A percentile compares a stretch with the other conserved stretches of the same genome.
phyloP scores from a whole-genome alignment of 2,329 filamentous ascomycete genomes.

The Hirsutella thompsonii region DNA sequence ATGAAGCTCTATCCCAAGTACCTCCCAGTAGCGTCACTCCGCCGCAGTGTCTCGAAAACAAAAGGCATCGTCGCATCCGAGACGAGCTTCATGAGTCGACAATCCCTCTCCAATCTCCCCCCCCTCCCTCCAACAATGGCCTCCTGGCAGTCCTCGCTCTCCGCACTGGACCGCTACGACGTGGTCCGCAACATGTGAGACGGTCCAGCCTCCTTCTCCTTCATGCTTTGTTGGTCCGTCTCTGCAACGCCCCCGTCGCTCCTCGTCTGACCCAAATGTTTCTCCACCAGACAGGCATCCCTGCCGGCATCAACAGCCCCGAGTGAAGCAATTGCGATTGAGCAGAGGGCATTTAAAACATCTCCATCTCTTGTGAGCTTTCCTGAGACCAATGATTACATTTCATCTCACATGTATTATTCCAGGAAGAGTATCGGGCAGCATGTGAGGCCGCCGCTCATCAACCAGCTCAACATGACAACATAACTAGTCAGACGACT shows the following conservation, averaged over 20 bases:
- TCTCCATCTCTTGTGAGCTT: conserved; percentile 44
- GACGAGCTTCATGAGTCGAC: no score
- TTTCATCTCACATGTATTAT: background rate
- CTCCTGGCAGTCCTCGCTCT: background rate
- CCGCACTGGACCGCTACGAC: background rate
- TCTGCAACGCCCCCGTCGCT: background rate
- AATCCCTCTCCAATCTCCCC: background rate
- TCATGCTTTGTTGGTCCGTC: no score
- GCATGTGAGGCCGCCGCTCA: conserved; percentile 18
- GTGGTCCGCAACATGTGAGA: conserved; percentile 1
- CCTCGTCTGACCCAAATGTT: background rate
- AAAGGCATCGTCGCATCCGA: no score
- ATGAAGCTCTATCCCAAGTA: no score
- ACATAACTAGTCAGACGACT: background rate
- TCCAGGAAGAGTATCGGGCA: conserved; percentile 48
- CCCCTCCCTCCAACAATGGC: conserved; percentile 2
- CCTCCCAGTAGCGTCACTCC: no score
- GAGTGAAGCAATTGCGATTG: conserved; percentile 46
- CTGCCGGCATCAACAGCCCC: conserved; percentile 14
- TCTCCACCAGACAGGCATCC: conserved; percentile 14
- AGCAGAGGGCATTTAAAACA: conserved; percentile 48
- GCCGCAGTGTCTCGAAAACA: no score
- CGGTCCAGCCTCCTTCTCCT: background rate
- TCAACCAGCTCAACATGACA: background rate
- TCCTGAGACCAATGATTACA: background rate